Evolutionary conservation across 371 early-diverging fungal species (phyloP).

Genomic region (Saksenaea oblongispora): DNA sequence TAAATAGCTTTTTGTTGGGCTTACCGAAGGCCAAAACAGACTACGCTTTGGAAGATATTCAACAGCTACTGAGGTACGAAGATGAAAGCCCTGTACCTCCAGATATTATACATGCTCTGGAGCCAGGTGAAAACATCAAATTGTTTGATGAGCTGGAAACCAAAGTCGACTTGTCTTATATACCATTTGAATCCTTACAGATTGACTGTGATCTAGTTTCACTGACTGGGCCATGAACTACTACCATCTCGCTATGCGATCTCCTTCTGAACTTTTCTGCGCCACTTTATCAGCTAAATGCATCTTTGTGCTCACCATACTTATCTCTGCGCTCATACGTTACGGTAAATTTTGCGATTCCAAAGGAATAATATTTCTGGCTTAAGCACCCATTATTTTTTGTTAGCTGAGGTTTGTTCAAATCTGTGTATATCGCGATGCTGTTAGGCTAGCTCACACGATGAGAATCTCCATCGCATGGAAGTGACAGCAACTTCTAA

Average conservation of each 20-base stretch:
- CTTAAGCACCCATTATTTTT: no score
- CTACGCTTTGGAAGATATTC: not conserved
- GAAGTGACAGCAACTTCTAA: no score
- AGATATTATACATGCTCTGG: not conserved
- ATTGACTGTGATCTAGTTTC: not conserved
- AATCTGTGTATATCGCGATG: no score
- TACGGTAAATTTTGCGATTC: no score
- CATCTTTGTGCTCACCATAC: no score
- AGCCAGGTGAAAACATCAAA: not conserved
- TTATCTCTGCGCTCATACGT: no score
- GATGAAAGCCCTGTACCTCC: not conserved
- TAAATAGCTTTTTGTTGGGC: not conserved
- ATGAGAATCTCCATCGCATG: no score
- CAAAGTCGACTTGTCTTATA: not conserved
- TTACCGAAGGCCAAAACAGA: not conserved
- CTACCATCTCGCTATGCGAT: not conserved
- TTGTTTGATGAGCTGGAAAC: not conserved
- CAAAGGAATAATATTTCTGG: no score
- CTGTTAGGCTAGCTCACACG: no score
- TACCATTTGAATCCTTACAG: not conserved
- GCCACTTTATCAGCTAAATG: not conserved
- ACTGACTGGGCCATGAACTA: not conserved
- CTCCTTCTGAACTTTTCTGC: not conserved
- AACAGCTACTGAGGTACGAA: not conserved
- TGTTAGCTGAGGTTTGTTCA: no score